Evolutionary conservation across 345 rosid species (phyloP), one percentile per base, ranked within the genome.

Genomic region (Geranium rotundifolium): DNA sequence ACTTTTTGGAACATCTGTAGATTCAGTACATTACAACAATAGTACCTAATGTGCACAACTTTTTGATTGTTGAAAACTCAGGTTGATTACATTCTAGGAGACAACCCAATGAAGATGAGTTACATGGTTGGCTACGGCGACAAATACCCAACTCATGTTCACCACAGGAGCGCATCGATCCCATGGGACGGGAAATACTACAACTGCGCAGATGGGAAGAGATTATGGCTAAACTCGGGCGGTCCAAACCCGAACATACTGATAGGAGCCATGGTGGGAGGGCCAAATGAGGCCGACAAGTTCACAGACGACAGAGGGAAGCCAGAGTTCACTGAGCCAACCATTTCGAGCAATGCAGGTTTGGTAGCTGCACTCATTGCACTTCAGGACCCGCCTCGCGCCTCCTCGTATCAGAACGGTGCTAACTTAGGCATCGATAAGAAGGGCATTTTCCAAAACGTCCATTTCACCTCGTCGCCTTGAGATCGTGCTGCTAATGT

Each of bases 311-410:
- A 67, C n/a, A 75, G 83, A 65, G 63, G 62, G 7, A 76, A 75
- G 17, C 75, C 76, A 2, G 56, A 66, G 71, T 80, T 68, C 66
- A 69, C 87, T 0, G 82, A 82, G 64, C 85, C 84, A 0, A 71
- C 75, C 69, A 78, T 81, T 14, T 71, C 77, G 3, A 60, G 77
- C 69, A 78, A 72, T 63, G 79, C 79, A 17, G 82, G 77, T 58
- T 67, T 86, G 54, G 80, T 84, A 27, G 87, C 87, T 1, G 87
- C 87, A 10, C 81, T 86, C 29, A 63, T 80, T 6, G 85, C 85
- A 2, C 80, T 75, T 58, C 91, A 78, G 18, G 72, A 76, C 56
- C 77, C 81, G 57, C 87, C 82, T 17, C 50, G 17, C 54, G 27
- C 50, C 49, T 52, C 73, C 49, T 16, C 67, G n/a, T 31, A 58